phyloP scores from a whole-genome alignment of 768 basidiomycete genomes.

The Leccinum subgranulosum region DNA sequence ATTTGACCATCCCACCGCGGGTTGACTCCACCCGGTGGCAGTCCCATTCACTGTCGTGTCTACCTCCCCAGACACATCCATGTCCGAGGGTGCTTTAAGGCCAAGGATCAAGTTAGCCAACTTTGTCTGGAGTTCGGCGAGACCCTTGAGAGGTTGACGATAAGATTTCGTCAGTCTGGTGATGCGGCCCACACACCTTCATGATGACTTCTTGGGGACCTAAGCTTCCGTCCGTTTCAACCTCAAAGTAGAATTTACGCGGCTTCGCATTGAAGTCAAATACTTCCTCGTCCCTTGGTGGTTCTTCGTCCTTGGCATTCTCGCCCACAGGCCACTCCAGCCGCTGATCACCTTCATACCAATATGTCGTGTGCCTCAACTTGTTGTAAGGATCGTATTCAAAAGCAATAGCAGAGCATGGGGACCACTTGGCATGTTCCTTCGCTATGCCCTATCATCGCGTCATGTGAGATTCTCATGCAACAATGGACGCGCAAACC shows the following conservation, averaged over 20 bases:
- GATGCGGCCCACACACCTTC: constrained; percentile 49
- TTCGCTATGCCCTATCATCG: constrained; percentile 86
- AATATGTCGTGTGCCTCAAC: constrained; percentile 91
- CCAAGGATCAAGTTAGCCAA: constrained; percentile 76
- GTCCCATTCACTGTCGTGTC: constrained; percentile 29
- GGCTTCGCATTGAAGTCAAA: constrained; percentile 91
- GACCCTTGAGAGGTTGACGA: constrained; percentile 46
- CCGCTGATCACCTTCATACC: constrained; percentile 82
- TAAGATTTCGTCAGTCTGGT: background rate
- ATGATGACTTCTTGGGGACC: constrained; percentile 86
- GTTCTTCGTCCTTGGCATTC: constrained; percentile 83
- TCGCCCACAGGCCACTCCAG: constrained; percentile 90
- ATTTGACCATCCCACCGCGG: constrained; percentile 28
- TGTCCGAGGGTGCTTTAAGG: constrained; percentile 60
- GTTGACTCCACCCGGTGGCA: constrained; percentile 20
- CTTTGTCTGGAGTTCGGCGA: constrained; percentile 76
- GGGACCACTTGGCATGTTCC: constrained; percentile 99
- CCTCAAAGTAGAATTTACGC: constrained; percentile 88
- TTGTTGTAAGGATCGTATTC: constrained; percentile 99
- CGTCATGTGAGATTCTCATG: background rate
- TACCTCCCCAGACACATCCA: constrained; percentile 45
- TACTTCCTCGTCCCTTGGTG: constrained; percentile 71
- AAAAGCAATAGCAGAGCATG: constrained; percentile 90
- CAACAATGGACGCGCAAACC: constrained; percentile 41
- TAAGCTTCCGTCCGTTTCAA: constrained; percentile 91